Conservation (phyloP, 139 green algal species). For the Coelastrella sp. region DNA sequence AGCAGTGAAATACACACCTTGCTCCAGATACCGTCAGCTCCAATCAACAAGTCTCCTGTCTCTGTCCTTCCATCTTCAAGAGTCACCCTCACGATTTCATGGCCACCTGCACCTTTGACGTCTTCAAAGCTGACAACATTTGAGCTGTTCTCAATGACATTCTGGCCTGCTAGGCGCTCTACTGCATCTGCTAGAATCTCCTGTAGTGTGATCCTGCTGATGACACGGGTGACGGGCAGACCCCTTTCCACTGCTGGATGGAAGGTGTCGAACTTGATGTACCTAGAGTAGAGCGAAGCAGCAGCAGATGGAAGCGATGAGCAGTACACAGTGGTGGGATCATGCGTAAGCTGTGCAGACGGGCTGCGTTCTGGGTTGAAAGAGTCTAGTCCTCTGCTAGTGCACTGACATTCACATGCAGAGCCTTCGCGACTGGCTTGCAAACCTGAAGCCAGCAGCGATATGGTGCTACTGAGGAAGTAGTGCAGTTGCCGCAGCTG, state of each 20-base stretch:
- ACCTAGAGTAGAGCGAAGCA: constrained; percentile 70
- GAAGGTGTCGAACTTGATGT: constrained; percentile 99
- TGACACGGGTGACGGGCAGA: constrained; percentile 95
- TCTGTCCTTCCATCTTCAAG: constrained; percentile 79
- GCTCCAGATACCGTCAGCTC: constrained; percentile 96
- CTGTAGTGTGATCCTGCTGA: constrained; percentile 84
- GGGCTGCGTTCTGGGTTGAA: too few species aligned
- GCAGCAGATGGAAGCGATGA: background rate
- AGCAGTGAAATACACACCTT: constrained; percentile 63
- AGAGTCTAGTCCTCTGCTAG: too few species aligned
- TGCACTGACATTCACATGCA: too few species aligned
- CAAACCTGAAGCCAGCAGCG: too few species aligned
- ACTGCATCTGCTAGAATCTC: constrained; percentile 68
- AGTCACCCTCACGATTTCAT: constrained; percentile 53
- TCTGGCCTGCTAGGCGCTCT: constrained; percentile 13
- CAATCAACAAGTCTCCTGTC: constrained; percentile 91
- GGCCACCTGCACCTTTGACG: constrained; percentile 35
- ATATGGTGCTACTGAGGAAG: too few species aligned
- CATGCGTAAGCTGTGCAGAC: too few species aligned
- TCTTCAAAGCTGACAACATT: constrained; percentile 78
- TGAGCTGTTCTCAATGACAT: constrained; percentile 76
- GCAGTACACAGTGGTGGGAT: too few species aligned
- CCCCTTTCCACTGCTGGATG: constrained; percentile 90
- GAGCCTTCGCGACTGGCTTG: too few species aligned
- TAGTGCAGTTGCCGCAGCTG: too few species aligned